These are phyloP conservation scores for Phytophthora megakarya DNA, from an alignment of 352 stramenopile genomes.

Conservation along the genomic window DNA sequence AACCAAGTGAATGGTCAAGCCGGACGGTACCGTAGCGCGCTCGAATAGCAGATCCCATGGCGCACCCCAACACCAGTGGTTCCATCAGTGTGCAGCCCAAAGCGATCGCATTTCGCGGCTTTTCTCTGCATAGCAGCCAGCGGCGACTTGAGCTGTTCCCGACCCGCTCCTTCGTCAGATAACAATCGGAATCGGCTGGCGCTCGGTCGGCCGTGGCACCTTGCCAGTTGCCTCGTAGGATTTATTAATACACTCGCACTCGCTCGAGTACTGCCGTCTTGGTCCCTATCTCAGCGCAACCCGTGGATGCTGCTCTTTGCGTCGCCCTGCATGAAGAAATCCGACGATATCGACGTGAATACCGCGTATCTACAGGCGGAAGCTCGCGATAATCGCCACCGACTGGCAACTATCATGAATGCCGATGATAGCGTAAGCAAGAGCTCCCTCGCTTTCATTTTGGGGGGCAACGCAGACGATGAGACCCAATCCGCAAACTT, in stretches of 20 bases:
- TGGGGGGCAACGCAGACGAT: conserved; percentile 39
- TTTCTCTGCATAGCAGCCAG: conserved; percentile 29
- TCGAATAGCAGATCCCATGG: conserved; percentile 19
- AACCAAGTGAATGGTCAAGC: conserved; percentile 9
- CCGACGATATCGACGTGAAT: conserved; percentile 34
- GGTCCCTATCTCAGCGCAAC: conserved; percentile 35
- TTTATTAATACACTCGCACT: conserved; percentile 27
- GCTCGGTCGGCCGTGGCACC: conserved; percentile 8
- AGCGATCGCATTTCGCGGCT: conserved; percentile 24
- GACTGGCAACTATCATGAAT: conserved; percentile 40
- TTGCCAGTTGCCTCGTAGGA: conserved; percentile 11
- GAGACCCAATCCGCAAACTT: conserved; percentile 24
- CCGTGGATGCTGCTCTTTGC: conserved; percentile 38
- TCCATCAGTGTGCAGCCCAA: conserved; percentile 8
- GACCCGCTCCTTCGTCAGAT: conserved; percentile 29
- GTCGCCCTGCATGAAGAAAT: conserved; percentile 40
- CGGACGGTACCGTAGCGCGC: conserved; percentile 13
- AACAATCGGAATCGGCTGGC: conserved; percentile 22
- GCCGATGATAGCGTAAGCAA: conserved; percentile 37
- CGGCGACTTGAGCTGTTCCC: conserved; percentile 29
- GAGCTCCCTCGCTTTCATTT: conserved; percentile 52
- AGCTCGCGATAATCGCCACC: conserved; percentile 15
- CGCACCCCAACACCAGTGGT: conserved; percentile 20
- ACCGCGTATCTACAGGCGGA: not conserved
- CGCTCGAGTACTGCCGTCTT: conserved; percentile 22